Evolutionary conservation across 495 filamentous ascomycete species (phyloP), one percentile per base, ranked within the genome.

Genomic region (Oidiodendron maius): DNA sequence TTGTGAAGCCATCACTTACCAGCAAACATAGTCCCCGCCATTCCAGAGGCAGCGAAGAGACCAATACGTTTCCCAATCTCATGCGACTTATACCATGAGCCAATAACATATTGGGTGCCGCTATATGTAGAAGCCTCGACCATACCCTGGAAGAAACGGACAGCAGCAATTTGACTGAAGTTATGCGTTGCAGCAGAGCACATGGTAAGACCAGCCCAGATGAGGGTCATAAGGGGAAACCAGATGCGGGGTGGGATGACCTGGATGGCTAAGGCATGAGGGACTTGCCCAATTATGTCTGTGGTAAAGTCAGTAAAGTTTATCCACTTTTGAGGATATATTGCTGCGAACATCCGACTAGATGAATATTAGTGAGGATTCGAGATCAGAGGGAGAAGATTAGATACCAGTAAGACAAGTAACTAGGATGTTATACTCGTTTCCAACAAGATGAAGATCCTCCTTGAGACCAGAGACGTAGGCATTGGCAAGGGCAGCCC

Each of bases 381-480:
- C 40, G 10, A 13, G 16, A 17, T 18, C 4, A 22, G 40, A 20
- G 37, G 10, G 17, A 11, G 18, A 10, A 2, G 40, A 42, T n/a
- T n/a, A n/a, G n/a, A n/a, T n/a, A n/a, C n/a, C n/a, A n/a, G n/a
- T n/a, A n/a, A n/a, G n/a, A n/a, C n/a, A n/a, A n/a, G n/a, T n/a
- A n/a, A n/a, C n/a, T n/a, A n/a, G n/a, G n/a, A n/a, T n/a, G n/a
- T n/a, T n/a, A n/a, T n/a, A n/a, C n/a, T n/a, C n/a, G n/a, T n/a
- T n/a, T n/a, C n/a, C n/a, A n/a, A n/a, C n/a, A n/a, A n/a, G n/a
- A n/a, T n/a, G n/a, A n/a, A n/a, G n/a, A n/a, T n/a, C n/a, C n/a
- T n/a, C 51, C 48, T 78, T 80, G 80, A 85, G 82, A 1, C 81
- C 81, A 0, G 74, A 76, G 22, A 84, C 77, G 61, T 83, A 83